Percentiles rank a stretch among this genome's conserved stretches.
Conservation (phyloP, 1,284 basidiomycete species). For the Papiliotrema flavescens region DNA sequence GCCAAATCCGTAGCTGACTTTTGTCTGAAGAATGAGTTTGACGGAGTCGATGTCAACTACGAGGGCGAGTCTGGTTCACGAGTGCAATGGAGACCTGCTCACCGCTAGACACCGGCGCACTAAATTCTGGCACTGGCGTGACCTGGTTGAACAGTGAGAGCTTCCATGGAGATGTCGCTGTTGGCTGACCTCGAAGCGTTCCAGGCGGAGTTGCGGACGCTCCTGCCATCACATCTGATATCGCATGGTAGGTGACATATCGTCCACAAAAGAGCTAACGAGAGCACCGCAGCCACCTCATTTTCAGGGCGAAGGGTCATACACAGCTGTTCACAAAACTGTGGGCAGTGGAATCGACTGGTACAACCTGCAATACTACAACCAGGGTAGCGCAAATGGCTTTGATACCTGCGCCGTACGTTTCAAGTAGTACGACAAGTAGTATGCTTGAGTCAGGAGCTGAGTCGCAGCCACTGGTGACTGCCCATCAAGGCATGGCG, state of each 20-base stretch:
- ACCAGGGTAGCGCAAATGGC: too few species aligned
- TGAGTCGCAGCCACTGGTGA: too few species aligned
- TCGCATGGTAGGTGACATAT: slow-evolving; percentile 45
- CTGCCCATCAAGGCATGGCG: too few species aligned
- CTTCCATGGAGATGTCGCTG: too few species aligned
- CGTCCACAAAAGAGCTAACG: slow-evolving; percentile 37
- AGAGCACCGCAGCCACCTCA: too few species aligned
- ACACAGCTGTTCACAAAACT: slow-evolving; percentile 35
- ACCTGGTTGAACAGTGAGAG: slow-evolving; percentile 35
- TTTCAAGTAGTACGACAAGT: too few species aligned
- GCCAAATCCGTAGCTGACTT: slow-evolving; percentile 41
- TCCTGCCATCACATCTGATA: slow-evolving; percentile 44
- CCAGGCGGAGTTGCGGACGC: slow-evolving; percentile 39
- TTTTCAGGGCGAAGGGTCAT: slow-evolving; percentile 41
- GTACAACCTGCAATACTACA: slow-evolving; percentile 51
- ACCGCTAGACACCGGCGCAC: too few species aligned
- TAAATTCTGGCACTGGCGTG: too few species aligned
- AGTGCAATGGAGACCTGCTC: too few species aligned
- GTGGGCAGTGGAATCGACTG: slow-evolving; percentile 36
- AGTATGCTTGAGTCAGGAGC: too few species aligned
- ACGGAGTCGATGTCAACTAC: slow-evolving; percentile 56
- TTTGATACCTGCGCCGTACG: too few species aligned
- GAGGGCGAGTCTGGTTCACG: slow-evolving; percentile 47
- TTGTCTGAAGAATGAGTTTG: slow-evolving; percentile 49
- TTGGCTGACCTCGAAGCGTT: slow-evolving; percentile 45